These are phyloP conservation scores for Hypocrella siamensis DNA, from an alignment of 2,329 filamentous ascomycete species.

Conservation along the genomic window DNA sequence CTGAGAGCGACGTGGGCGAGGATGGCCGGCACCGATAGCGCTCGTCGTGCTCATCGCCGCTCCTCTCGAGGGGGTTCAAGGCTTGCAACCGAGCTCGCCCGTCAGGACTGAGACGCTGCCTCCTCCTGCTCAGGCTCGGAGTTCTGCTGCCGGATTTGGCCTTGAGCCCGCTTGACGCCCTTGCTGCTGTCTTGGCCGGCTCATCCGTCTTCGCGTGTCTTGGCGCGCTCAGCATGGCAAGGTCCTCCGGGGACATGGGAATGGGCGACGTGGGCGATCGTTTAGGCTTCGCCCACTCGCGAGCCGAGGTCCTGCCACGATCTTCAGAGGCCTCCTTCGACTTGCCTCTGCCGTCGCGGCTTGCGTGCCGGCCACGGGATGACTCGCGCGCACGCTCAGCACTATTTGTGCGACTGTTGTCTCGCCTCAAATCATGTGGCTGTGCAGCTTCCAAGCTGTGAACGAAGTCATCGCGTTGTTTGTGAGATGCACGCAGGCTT, in stretches of 20 bases:
- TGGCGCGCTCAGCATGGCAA: conserved; percentile 44
- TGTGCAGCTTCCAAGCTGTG: conserved; percentile 70
- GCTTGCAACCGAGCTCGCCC: conserved; percentile 21
- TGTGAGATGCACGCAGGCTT: conserved; percentile 33
- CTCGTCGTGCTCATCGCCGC: conserved; percentile 42
- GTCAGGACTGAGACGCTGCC: conserved; percentile 31
- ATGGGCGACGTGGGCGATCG: conserved; percentile 82
- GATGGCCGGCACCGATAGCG: conserved; percentile 57
- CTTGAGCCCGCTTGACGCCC: conserved; percentile 22
- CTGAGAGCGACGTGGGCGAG: conserved; percentile 64
- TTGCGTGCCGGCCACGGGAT: conserved; percentile 28
- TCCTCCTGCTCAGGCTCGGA: conserved; percentile 34
- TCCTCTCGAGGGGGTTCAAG: conserved; percentile 45
- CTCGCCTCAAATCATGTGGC: conserved; percentile 39
- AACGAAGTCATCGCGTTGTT: conserved; percentile 70
- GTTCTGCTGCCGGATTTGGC: conserved; percentile 25
- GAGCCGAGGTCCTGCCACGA: conserved; percentile 48
- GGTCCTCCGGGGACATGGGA: conserved; percentile 85
- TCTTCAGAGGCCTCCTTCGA: conserved; percentile 51
- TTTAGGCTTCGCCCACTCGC: conserved; percentile 59
- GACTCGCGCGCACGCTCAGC: conserved; percentile 27
- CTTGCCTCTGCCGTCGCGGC: conserved; percentile 33
- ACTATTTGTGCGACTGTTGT: conserved; percentile 39
- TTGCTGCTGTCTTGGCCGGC: conserved; percentile 21
- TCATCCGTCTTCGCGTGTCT: conserved; percentile 19